Evolutionary conservation across 1,284 basidiomycete genomes (phyloP).

Genomic region (Papiliotrema laurentii): DNA sequence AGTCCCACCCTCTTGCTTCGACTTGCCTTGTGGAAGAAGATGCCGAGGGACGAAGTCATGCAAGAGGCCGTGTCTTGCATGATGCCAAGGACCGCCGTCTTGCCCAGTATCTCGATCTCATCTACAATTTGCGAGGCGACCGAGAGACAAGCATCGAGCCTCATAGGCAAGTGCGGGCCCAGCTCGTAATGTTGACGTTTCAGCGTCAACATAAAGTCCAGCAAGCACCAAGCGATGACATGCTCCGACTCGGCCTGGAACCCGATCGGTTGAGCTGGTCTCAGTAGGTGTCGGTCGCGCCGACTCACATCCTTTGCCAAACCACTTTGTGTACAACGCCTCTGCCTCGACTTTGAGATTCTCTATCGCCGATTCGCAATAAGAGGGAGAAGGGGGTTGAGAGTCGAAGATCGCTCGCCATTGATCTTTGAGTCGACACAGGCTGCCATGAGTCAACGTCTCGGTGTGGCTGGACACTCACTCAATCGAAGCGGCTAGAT

Average conservation of each 20-base stretch:
- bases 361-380: conserved; percentile 28
- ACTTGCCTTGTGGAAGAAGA: conserved; percentile 28
- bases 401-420: conserved; percentile 29
- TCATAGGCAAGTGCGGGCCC: conserved; percentile 14
- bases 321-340: conserved; percentile 25
- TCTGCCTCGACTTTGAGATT: conserved; percentile 23
- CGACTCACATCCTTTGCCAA: conserved; percentile 22
- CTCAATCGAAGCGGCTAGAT: conserved; percentile 33
- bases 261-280: conserved; percentile 18
- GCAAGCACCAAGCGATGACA: conserved; percentile 29
- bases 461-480: conserved; percentile 1
- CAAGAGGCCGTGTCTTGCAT: conserved; percentile 37
- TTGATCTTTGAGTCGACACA: conserved; percentile 35
- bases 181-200: conserved; percentile 26
- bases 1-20: neutral
- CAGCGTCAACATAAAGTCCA: conserved; percentile 32
- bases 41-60: conserved; percentile 27
- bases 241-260: conserved; percentile 30
- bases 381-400: conserved; percentile 16
- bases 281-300: neutral
- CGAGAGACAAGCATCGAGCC: conserved; percentile 27
- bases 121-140: conserved; percentile 24
- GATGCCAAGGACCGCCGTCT: conserved; percentile 26
- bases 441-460: conserved; percentile 8
- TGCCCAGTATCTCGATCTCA: conserved; percentile 26